A percentile compares a stretch with the other conserved stretches of the same genome.
phyloP scores from a whole-genome alignment of 257 asterid species.

The Capsicum rhomboideum region DNA sequence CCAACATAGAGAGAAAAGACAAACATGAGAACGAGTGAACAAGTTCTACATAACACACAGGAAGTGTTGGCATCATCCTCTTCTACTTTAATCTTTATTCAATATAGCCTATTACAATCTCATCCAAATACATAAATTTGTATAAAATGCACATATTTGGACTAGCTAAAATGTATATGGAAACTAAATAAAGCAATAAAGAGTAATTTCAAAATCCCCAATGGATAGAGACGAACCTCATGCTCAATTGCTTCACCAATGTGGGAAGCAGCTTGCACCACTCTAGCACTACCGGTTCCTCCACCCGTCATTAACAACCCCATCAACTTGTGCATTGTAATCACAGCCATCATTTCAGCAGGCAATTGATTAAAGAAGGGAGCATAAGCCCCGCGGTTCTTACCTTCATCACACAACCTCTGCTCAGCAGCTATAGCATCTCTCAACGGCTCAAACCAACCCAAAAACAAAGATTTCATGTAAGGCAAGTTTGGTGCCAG shows the following conservation, averaged over 20 bases:
- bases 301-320: conserved; percentile 84
- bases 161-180: neutral
- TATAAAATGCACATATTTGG: neutral
- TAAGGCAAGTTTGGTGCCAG: conserved; percentile 93
- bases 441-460: conserved; percentile 94
- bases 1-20: neutral
- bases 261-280: conserved; percentile 65
- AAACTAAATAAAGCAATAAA: neutral
- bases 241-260: conserved; percentile 94
- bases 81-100: neutral
- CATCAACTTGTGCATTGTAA: conserved; percentile 92
- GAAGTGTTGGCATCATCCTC: neutral
- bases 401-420: conserved; percentile 45
- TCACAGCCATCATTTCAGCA: conserved; percentile 94
- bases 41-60: neutral
- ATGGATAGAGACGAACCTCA: conserved; percentile 45
- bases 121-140: neutral
- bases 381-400: conserved; percentile 43
- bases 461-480: conserved; percentile 75
- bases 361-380: conserved; percentile 63
- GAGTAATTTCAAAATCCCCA: neutral
- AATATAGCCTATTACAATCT: neutral
- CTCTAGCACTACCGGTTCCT: conserved; percentile 60
- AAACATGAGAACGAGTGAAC: neutral
- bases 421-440: conserved; percentile 86